phyloP scores from a whole-genome alignment of 2,329 filamentous ascomycete genomes.

The Emericellopsis atlantica region DNA sequence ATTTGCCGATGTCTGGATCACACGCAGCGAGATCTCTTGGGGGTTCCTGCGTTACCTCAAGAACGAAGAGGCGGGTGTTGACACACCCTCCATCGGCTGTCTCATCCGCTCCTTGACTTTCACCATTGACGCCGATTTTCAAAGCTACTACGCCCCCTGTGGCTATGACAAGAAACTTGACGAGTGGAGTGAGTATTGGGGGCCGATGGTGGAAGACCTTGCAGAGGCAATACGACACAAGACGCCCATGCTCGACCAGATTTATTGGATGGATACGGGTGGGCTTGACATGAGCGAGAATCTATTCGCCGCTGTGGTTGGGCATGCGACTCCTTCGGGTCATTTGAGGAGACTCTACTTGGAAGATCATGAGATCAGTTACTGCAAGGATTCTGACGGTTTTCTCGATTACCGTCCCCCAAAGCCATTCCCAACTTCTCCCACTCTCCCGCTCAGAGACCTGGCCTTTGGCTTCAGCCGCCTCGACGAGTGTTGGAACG shows the following conservation, averaged over 20 bases:
- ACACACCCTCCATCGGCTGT: not conserved
- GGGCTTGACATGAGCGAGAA: not conserved
- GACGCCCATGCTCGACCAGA: not conserved
- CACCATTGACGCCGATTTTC: not conserved
- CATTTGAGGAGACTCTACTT: not conserved
- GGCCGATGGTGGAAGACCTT: not conserved
- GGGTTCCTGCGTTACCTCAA: not conserved
- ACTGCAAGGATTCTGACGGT: no score
- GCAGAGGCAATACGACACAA: not conserved
- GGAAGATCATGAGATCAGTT: not conserved
- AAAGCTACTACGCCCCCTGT: no score
- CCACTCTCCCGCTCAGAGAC: not conserved
- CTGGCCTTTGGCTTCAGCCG: not conserved
- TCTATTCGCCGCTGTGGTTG: not conserved
- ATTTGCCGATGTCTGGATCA: slow-evolving; percentile 1
- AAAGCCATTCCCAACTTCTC: no score
- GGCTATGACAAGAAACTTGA: not conserved
- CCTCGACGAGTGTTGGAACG: not conserved
- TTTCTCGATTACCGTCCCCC: no score
- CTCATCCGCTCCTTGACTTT: slow-evolving; percentile 1
- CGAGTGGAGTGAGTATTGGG: not conserved
- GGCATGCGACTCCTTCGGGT: not conserved
- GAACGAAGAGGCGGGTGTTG: not conserved
- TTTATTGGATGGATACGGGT: not conserved
- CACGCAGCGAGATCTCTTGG: not conserved